Base-by-base conservation (phyloP, 495 filamentous ascomycete genomes). In the Neurospora sp. region DNA sequence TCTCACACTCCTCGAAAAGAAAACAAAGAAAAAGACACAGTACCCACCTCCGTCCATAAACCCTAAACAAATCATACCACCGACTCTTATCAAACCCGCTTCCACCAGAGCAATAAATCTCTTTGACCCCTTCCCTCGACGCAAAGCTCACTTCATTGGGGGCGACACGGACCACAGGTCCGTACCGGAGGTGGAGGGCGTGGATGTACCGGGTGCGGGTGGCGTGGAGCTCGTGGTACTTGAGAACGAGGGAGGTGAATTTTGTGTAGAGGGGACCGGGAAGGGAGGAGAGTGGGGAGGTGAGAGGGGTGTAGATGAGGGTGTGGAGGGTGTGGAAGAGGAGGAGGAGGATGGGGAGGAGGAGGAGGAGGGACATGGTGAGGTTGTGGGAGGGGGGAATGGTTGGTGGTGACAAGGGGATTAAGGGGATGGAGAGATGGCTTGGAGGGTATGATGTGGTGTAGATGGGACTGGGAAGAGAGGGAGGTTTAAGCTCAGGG, bases 61-160 rank as follows among this genome's bases (percentile, higher is more conserved):
- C 83, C 72, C 82, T 85, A 76, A 92, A 92, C 11, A 90, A 77
- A 48, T 87, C 84, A 80, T 92, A 92, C 71, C 89, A 89, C 74
- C 89, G 88, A 0, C 89, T 91, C 81, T 92, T 92, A 71, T 91
- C 86, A 75, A 89, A 92, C 9, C 90, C 89, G 75, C 89, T 90
- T 0, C 90, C 90, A 1, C 87, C 88, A 0, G 86, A 88, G 39
- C 85, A 83, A 78, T 92, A 92, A 27, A 92, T 91, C 77, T 91
- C 89, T 73, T 88, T 89, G n/a, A 91, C 83, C 0, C 86, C 89
- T 23, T 84, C 81, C 1, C 86, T 74, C 3, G 85, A 86, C 0
- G 86, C 86, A 72, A 92, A 91, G 0, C 87, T 87, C 10, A 90
- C 85, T 78, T 92, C 89, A 74, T 88, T 87, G 0, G 89, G 89